A percentile compares a stretch with the other conserved stretches of the same genome.
These are phyloP conservation scores for Arthrobotrys entomopaga DNA, from an alignment of 2,329 filamentous ascomycete species.

Conservation along the genomic window DNA sequence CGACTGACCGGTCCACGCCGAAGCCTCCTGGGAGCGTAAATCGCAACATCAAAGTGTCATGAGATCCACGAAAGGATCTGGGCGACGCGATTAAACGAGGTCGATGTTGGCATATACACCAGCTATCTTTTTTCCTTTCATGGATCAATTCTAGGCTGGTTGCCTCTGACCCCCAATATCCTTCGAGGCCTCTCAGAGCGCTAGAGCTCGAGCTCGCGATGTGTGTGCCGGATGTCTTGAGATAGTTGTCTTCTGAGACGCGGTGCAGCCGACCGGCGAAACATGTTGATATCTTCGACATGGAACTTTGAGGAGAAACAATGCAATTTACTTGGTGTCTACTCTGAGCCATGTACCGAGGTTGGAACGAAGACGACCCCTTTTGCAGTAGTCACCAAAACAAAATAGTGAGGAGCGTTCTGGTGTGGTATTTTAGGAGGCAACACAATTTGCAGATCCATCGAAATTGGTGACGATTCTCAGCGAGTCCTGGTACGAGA, in stretches of 20 bases:
- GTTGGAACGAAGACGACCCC: slow-evolving; percentile 8
- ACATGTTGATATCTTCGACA: slow-evolving; percentile 27
- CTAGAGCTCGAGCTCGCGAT: no score
- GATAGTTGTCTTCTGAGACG: slow-evolving; percentile 12
- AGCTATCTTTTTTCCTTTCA: no score
- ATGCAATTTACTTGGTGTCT: slow-evolving; percentile 16
- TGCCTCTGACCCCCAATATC: background rate
- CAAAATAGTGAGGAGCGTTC: slow-evolving; percentile 3
- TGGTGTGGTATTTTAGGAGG: slow-evolving; percentile 17
- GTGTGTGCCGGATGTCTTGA: no score
- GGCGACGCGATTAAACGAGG: no score
- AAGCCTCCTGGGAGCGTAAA: slow-evolving; percentile 17
- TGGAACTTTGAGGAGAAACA: slow-evolving; percentile 22
- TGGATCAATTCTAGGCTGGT: background rate
- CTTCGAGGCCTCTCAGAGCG: no score
- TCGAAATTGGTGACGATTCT: no score
- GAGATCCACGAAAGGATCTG: background rate
- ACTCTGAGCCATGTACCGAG: slow-evolving; percentile 34
- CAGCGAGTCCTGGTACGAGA: no score
- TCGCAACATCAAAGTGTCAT: background rate
- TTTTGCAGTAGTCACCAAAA: background rate
- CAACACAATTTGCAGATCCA: slow-evolving; percentile 14
- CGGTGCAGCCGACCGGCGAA: slow-evolving; percentile 18
- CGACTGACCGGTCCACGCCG: slow-evolving; percentile 26
- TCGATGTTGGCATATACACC: no score